phyloP scores from a whole-genome alignment of 176 grass and related monocot species.

The Oryza longistaminata region DNA sequence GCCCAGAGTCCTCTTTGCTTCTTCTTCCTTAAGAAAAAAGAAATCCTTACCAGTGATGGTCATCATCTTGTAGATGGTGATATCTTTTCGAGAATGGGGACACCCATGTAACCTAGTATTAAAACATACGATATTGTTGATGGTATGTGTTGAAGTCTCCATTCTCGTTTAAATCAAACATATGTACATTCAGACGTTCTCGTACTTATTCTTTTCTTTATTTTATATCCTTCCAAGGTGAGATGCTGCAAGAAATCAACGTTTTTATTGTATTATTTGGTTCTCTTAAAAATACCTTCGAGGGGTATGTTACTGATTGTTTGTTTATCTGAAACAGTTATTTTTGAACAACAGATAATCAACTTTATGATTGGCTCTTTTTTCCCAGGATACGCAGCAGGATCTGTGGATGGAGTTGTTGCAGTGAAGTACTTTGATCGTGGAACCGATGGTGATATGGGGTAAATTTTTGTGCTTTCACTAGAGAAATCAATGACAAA shows the following conservation, averaged over 20 bases:
- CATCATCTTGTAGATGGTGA: not conserved
- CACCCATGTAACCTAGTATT: not conserved
- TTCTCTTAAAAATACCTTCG: not conserved
- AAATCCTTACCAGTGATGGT: not conserved
- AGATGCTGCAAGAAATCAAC: not conserved
- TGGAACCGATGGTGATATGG: slow-evolving; percentile 38
- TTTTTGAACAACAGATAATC: not conserved
- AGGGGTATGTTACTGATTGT: not conserved
- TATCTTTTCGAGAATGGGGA: not conserved
- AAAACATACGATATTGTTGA: not conserved
- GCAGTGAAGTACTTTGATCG: slow-evolving; percentile 64
- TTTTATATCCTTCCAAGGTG: not conserved
- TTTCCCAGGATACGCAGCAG: slow-evolving; percentile 53
- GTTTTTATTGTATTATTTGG: not conserved
- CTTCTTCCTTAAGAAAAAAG: not conserved
- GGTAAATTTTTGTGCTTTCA: slow-evolving; percentile 52
- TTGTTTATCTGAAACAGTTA: not conserved
- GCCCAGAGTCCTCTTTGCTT: not conserved
- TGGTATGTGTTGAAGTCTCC: not conserved
- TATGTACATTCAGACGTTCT: not conserved
- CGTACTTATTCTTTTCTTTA: not conserved
- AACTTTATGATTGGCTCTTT: slow-evolving; percentile 3
- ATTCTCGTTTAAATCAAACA: not conserved
- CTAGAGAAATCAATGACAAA: not conserved
- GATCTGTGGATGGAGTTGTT: slow-evolving; percentile 61